phyloP scores from a whole-genome alignment of 2,329 filamentous ascomycete genomes.

The Talaromyces funiculosus region DNA sequence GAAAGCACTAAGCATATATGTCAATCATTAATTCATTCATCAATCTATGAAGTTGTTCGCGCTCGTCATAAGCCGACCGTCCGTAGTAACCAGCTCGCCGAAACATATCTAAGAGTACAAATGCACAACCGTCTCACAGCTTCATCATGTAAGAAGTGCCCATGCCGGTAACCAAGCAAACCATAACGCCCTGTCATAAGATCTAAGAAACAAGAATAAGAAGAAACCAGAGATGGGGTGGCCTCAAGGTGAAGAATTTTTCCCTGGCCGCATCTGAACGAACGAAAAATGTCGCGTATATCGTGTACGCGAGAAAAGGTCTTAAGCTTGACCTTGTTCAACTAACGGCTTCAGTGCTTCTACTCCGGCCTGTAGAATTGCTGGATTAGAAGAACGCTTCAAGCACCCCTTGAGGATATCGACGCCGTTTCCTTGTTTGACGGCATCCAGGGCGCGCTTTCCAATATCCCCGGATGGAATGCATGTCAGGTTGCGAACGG shows the following conservation, averaged over 20 bases:
- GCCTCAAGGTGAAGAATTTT: no score
- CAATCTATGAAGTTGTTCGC: neutral
- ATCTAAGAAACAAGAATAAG: neutral
- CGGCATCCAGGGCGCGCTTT: conserved; percentile 52
- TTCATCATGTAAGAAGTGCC: neutral
- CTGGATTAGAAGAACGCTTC: conserved; percentile 61
- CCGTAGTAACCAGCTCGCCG: neutral
- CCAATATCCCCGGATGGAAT: conserved; percentile 60
- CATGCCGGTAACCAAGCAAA: neutral
- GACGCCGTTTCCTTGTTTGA: conserved; percentile 59
- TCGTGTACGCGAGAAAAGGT: neutral
- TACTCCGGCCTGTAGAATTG: conserved; percentile 66
- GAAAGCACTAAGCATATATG: neutral
- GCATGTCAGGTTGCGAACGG: conserved; percentile 65
- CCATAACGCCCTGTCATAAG: conserved; percentile 7
- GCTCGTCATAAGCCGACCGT: neutral
- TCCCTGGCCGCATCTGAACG: neutral
- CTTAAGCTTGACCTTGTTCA: conserved; percentile 26
- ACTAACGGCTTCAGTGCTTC: conserved; percentile 66
- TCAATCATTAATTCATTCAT: conserved; percentile 8
- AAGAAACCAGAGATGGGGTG: neutral
- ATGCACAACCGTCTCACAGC: conserved; percentile 3
- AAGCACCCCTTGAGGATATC: conserved; percentile 65
- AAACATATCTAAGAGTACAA: conserved; percentile 10
- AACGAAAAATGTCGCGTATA: neutral